A percentile compares a stretch with the other conserved stretches of the same genome.
Conservation (phyloP, 129 eudicot genomes). For the Artemisia annua region DNA sequence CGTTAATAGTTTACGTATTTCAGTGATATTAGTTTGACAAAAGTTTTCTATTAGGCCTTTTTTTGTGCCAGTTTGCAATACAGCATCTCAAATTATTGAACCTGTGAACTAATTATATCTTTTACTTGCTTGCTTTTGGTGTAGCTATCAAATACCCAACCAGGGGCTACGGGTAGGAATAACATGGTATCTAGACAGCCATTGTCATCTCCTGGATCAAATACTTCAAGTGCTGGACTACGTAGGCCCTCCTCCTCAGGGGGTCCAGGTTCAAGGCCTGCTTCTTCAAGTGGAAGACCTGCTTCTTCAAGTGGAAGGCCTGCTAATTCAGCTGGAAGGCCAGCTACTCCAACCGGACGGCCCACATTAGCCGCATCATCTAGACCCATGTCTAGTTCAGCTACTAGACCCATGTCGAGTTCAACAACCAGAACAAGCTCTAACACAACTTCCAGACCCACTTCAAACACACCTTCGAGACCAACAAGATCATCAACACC, state of each 20-base stretch:
- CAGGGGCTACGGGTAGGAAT: slow-evolving; percentile 58
- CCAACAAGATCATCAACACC: slow-evolving; percentile 85
- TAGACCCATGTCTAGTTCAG: slow-evolving; percentile 39
- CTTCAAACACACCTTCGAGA: slow-evolving; percentile 42
- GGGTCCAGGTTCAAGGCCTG: slow-evolving; percentile 76
- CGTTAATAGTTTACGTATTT: slow-evolving; percentile 8
- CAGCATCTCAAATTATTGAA: background rate
- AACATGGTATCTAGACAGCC: slow-evolving; percentile 60
- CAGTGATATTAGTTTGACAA: slow-evolving; percentile 4
- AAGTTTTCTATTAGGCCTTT: no score
- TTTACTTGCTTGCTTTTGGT: slow-evolving; percentile 25
- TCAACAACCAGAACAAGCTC: slow-evolving; percentile 23
- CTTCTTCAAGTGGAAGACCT: slow-evolving; percentile 83
- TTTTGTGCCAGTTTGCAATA: no score
- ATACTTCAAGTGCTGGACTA: slow-evolving; percentile 48
- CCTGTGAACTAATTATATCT: background rate
- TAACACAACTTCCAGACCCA: slow-evolving; percentile 14
- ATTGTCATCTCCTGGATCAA: slow-evolving; percentile 51
- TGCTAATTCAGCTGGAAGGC: slow-evolving; percentile 33
- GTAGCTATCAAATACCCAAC: slow-evolving; percentile 80
- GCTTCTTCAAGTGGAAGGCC: slow-evolving; percentile 1
- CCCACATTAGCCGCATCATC: slow-evolving; percentile 59
- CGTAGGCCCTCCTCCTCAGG: slow-evolving; percentile 86
- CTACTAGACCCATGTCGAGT: slow-evolving; percentile 36
- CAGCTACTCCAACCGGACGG: slow-evolving; percentile 87